Evolutionary conservation across 2,329 filamentous ascomycete genomes (phyloP).

Genomic region (Hymenoscyphus linearis): DNA sequence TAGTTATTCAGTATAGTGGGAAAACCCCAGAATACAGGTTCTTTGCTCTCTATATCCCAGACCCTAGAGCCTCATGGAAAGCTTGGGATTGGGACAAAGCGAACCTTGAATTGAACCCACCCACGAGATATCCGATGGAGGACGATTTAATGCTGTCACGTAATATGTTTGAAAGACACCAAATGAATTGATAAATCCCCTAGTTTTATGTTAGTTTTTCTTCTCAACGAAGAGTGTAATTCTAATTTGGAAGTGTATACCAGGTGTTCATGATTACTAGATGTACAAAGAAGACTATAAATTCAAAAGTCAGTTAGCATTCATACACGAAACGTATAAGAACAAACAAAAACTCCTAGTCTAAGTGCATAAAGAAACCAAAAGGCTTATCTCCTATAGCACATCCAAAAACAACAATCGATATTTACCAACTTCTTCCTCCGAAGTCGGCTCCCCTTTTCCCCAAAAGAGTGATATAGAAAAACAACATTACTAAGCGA

Average conservation of each 20-base stretch:
- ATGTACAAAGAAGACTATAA: slow-evolving; percentile 21
- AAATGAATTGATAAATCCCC: slow-evolving; percentile 26
- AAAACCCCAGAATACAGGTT: background rate
- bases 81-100: background rate
- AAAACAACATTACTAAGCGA: background rate
- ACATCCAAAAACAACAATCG: background rate
- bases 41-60: background rate
- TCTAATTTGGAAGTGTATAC: slow-evolving; percentile 42
- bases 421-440: background rate
- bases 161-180: slow-evolving; percentile 35
- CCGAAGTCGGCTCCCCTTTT: background rate
- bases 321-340: background rate
- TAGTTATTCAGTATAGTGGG: background rate
- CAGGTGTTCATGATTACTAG: slow-evolving; percentile 31
- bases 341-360: background rate
- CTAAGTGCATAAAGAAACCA: background rate
- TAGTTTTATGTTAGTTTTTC: slow-evolving; percentile 33
- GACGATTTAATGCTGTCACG: slow-evolving; percentile 31
- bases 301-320: background rate
- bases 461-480: background rate
- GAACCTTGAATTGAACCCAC: slow-evolving; percentile 40
- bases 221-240: slow-evolving; percentile 37
- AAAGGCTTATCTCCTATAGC: background rate
- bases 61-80: background rate
- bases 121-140: slow-evolving; percentile 40